A percentile compares a stretch with the other conserved stretches of the same genome.
Evolutionary conservation across 1,139 yeast species (phyloP).

Genomic region (Candida frijolesensis): DNA sequence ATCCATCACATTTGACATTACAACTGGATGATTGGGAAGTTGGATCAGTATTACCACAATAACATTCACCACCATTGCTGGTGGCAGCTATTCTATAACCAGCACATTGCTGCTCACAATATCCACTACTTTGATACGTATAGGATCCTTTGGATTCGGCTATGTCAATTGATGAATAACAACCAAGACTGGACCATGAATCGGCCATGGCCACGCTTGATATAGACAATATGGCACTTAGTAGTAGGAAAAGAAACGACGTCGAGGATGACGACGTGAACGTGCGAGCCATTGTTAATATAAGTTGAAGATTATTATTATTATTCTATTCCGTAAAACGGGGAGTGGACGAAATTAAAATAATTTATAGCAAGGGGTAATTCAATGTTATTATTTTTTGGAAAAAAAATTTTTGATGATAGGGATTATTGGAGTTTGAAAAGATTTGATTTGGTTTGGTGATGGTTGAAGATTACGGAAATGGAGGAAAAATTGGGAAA

Average conservation of each 20-base stretch:
- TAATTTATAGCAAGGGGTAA: neutral
- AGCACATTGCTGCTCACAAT: constrained; percentile 50
- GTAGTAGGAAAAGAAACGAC: constrained; percentile 10
- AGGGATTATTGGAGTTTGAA: neutral
- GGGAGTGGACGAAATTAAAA: neutral
- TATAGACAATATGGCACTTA: neutral
- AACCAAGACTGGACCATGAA: constrained; percentile 32
- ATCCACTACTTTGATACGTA: constrained; percentile 52
- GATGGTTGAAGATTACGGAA: too few species aligned
- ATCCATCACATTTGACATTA: constrained; percentile 56
- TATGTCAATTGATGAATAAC: constrained; percentile 32
- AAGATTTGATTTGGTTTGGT: too few species aligned
- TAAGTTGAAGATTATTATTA: neutral
- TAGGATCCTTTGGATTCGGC: constrained; percentile 32
- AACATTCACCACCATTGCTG: constrained; percentile 55
- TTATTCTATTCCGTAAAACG: too few species aligned
- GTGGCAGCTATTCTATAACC: constrained; percentile 56
- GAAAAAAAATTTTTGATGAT: neutral
- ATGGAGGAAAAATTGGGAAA: too few species aligned
- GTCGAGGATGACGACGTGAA: neutral
- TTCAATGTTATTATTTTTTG: neutral
- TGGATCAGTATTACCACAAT: constrained; percentile 58
- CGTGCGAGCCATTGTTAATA: neutral
- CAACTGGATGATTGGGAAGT: constrained; percentile 45
- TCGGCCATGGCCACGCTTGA: constrained; percentile 10